phyloP scores from a whole-genome alignment of 495 filamentous ascomycete genomes.

The Penicillium malachiteum region DNA sequence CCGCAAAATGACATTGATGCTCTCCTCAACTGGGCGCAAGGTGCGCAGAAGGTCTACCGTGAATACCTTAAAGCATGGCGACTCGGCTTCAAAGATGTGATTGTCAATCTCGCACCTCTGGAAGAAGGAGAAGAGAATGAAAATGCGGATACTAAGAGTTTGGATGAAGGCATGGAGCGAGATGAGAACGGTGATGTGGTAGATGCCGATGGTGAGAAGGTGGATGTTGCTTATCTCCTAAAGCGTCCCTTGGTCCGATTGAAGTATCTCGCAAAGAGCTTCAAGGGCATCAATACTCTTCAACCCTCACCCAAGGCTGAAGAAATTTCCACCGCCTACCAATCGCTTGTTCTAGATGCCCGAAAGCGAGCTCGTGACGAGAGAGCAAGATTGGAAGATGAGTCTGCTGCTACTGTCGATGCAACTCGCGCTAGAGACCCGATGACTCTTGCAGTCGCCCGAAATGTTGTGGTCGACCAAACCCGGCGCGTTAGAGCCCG shows the following conservation, averaged over 20 bases:
- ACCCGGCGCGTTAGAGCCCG: constrained; percentile 77
- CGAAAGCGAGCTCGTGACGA: constrained; percentile 82
- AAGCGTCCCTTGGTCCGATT: constrained; percentile 85
- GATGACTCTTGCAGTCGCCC: constrained; percentile 66
- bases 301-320: constrained; percentile 58
- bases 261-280: constrained; percentile 82
- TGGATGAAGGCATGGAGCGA: constrained; percentile 68
- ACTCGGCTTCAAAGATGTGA: constrained; percentile 90
- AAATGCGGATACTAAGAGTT: constrained; percentile 54
- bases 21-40: constrained; percentile 77
- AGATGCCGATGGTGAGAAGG: constrained; percentile 77
- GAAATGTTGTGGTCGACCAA: constrained; percentile 68
- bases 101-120: constrained; percentile 84
- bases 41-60: constrained; percentile 72
- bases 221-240: constrained; percentile 90
- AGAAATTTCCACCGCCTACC: constrained; percentile 56
- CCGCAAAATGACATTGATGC: constrained; percentile 66
- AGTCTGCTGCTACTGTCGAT: constrained; percentile 82
- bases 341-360: constrained; percentile 72
- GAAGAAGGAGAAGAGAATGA: constrained; percentile 45
- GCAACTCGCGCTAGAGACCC: constrained; percentile 74
- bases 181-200: constrained; percentile 79
- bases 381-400: constrained; percentile 82
- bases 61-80: constrained; percentile 91
- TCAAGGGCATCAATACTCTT: constrained; percentile 64